Evolutionary conservation across 441 rosid species (phyloP).

Genomic region (Mallotus repandus): DNA sequence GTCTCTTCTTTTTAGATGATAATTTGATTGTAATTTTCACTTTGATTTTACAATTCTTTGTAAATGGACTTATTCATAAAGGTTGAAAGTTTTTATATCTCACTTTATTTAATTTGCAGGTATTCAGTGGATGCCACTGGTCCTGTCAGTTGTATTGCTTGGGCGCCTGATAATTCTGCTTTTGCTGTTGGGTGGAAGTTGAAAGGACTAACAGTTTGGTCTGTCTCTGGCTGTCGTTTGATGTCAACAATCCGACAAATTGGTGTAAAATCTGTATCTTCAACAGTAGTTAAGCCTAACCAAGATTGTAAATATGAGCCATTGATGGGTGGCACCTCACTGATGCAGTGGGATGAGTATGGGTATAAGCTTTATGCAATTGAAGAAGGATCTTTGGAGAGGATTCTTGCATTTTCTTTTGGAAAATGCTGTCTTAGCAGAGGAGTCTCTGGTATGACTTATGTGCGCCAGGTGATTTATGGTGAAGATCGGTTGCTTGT

Average conservation of each 20-base stretch:
- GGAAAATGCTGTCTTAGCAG: constrained; percentile 95
- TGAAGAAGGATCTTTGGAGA: constrained; percentile 84
- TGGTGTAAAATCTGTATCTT: constrained; percentile 81
- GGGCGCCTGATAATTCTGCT: constrained; percentile 99
- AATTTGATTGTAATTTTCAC: not conserved
- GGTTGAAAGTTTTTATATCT: not conserved
- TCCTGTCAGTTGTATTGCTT: constrained; percentile 82
- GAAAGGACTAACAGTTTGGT: constrained; percentile 98
- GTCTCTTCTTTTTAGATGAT: constrained; percentile 1
- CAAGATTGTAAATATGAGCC: constrained; percentile 89
- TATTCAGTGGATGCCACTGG: constrained; percentile 94
- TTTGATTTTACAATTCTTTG: not conserved
- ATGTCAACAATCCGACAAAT: constrained; percentile 98
- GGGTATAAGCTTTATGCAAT: constrained; percentile 90
- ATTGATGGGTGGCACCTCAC: constrained; percentile 79
- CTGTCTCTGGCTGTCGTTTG: constrained; percentile 95
- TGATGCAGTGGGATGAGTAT: constrained; percentile 96
- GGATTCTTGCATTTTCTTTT: constrained; percentile 91
- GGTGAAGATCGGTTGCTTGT: constrained; percentile 97
- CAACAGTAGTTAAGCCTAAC: constrained; percentile 68
- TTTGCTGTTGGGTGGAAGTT: constrained; percentile 99
- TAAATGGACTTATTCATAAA: not conserved
- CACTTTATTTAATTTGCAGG: constrained; percentile 44
- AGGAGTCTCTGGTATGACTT: constrained; percentile 96
- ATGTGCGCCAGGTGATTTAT: constrained; percentile 91